Evolutionary conservation across 1,139 yeast genomes (phyloP), one percentile per base, ranked within the genome.

Genomic region (Yamadazyma buinensis): DNA sequence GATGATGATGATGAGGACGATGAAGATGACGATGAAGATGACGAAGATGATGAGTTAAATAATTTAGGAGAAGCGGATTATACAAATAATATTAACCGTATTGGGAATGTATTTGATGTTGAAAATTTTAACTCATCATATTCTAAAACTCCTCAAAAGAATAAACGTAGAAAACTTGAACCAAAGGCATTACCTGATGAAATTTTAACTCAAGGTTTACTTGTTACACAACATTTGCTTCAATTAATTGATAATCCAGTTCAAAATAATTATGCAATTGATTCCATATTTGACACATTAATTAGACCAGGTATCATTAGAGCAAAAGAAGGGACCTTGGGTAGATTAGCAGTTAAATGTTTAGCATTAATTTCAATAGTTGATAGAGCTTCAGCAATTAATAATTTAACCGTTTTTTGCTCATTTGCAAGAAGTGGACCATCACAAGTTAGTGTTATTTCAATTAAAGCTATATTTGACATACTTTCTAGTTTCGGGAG

Each of bases 271-370:
- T 68, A 80, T 33, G 75, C 86, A 7, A 66, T 90, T 37, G 75
- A 76, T n/a, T 79, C 95, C 0, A 62, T 92, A 40, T 69, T 84
- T 35, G 83, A 82, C 21, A 81, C 85, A 15, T 67, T 88, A 46
- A 82, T 92, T n/a, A 75, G 77, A n/a, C 95, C 95, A 5, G 87
- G 95, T 0, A 77, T 88, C 10, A 68, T 79, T 29, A 72, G 78
- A 40, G 72, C 72, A 18, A 83, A 80, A 29, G 64, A 79, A 7
- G 70, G 71, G 4, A 67, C 82, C 7, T 57, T 66, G 7, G 70
- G 94, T 39, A 78, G 75, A 33, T 64, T 82, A 5, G 97, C 95
- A 1, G 66, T 85, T 25, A 72, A 71, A 36, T 84, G 95, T 47
- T 67, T 90, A 24, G 95, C 96, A 0, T 67, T 92, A 28, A 84